Percentiles rank a stretch among this genome's conserved stretches.
Evolutionary conservation across 257 asterid genomes (phyloP).

Genomic region (Solanum pimpinellifolium): DNA sequence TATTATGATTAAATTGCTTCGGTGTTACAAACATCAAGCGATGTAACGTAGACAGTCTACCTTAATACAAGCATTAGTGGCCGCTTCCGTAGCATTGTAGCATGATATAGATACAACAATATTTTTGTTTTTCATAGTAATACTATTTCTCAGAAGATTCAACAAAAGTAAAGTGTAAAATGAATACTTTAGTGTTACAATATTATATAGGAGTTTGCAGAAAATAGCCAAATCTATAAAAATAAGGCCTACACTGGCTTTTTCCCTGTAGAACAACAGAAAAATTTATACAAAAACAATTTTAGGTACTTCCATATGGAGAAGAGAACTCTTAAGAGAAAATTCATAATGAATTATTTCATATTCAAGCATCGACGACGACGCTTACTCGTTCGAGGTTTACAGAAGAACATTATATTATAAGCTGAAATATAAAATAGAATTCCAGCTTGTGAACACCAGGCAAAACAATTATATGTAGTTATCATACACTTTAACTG

Average conservation of each 20-base stretch:
- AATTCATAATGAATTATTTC: neutral
- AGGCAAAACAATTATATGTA: neutral
- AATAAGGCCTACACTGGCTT: neutral
- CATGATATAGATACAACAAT: neutral
- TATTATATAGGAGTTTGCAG: neutral
- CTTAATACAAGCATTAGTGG: neutral
- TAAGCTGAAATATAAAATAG: neutral
- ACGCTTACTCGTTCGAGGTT: neutral
- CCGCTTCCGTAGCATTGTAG: neutral
- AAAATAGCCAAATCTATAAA: neutral
- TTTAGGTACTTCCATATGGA: neutral
- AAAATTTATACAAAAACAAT: neutral
- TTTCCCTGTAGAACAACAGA: neutral
- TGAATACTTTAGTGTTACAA: neutral
- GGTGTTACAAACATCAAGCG: neutral
- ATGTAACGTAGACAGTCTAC: fast-evolving
- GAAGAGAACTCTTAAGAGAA: neutral
- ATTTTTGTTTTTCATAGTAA: neutral
- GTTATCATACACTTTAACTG: neutral
- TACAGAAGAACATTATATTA: neutral
- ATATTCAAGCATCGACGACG: neutral
- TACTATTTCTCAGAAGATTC: neutral
- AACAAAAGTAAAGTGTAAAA: neutral
- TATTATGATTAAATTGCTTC: neutral
- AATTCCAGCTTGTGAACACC: neutral